Base-by-base conservation (phyloP, 371 early-diverging fungal genomes). In the Apophysomyces trapeziformis region DNA sequence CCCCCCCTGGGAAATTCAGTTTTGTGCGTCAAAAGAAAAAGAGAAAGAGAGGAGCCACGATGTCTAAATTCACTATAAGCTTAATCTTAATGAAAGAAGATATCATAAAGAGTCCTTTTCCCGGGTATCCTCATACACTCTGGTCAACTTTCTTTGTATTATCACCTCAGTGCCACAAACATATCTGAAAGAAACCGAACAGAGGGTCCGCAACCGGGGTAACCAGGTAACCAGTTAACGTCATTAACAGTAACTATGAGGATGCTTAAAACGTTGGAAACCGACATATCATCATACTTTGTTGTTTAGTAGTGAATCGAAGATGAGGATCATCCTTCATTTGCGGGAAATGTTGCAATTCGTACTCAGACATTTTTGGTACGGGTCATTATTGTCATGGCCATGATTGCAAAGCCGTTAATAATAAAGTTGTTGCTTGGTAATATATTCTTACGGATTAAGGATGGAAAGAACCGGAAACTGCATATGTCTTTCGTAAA, bases 71-170 rank as follows among this genome's bases (percentile, higher is more conserved):
- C 32, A 26, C 54, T 26, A 26, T 50, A 50, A 50, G 54, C 21
- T 50, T 50, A 50, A 50, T 50, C 54, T 50, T 50, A 50, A 50
- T 35, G 32, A 50, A 50, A 50, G 54, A 5, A 50, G 54, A 50
- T 11, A 50, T 50, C 18, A 26, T 7, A 4, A 47, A 11, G 11
- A 16, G 54, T 50, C 21, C 16, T 50, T 26, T 50, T 26, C 54
- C 54, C 21, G 54, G 54, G 21, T 16, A 50, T 50, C 21, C 18
- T 50, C 41, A 13, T n/a, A 26, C 21, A 18, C 54, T 50, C 21
- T 50, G 2, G 32, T 50, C 21, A 9, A 21, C 47, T 32, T 21
- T 21, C 5, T 50, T 50, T 50, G 21, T n/a, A 21, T 21, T 50
- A 1, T 26, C 32, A 26, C 32, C 32, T 14, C 9, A 50, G 54